A percentile compares a stretch with the other conserved stretches of the same genome.
These are phyloP conservation scores for Sclerotinia nivalis DNA, from an alignment of 2,329 filamentous ascomycete genomes.

Conservation along the genomic window DNA sequence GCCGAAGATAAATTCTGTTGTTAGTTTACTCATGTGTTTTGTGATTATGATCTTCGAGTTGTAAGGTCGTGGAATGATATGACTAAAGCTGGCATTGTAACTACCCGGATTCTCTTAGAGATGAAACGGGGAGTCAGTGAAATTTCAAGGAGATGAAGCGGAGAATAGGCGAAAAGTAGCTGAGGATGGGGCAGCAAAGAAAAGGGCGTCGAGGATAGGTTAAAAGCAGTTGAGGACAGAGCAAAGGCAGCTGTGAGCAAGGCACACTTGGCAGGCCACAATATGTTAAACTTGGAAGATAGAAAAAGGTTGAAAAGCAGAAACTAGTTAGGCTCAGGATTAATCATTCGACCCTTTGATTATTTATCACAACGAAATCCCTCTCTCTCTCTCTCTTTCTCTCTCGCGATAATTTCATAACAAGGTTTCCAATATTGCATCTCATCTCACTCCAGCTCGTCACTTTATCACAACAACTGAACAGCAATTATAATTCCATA, in stretches of 20 bases:
- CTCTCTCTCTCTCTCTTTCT: not conserved
- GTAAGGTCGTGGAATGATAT: too few relatives aligned
- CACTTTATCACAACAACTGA: too few relatives aligned
- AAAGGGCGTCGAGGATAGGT: not conserved
- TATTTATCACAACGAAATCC: not conserved
- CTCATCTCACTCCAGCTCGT: too few relatives aligned
- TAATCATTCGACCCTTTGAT: not conserved
- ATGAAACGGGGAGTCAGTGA: not conserved
- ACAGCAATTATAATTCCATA: too few relatives aligned
- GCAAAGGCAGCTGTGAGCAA: not conserved
- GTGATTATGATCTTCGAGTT: too few relatives aligned
- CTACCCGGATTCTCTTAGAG: not conserved
- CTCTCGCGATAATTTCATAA: too few relatives aligned
- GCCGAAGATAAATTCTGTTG: too few relatives aligned
- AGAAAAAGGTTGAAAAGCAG: not conserved
- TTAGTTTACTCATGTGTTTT: too few relatives aligned
- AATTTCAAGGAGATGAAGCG: rapidly evolving
- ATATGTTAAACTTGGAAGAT: not conserved
- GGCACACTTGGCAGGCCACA: not conserved
- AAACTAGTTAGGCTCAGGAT: not conserved
- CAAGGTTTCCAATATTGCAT: too few relatives aligned
- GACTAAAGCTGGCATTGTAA: too few relatives aligned
- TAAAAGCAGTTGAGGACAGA: not conserved
- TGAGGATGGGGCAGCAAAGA: not conserved
- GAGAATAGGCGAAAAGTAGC: not conserved